Evolutionary conservation across 805 yeast genomes (phyloP).

Genomic region (Komagataella kurtzmanii): DNA sequence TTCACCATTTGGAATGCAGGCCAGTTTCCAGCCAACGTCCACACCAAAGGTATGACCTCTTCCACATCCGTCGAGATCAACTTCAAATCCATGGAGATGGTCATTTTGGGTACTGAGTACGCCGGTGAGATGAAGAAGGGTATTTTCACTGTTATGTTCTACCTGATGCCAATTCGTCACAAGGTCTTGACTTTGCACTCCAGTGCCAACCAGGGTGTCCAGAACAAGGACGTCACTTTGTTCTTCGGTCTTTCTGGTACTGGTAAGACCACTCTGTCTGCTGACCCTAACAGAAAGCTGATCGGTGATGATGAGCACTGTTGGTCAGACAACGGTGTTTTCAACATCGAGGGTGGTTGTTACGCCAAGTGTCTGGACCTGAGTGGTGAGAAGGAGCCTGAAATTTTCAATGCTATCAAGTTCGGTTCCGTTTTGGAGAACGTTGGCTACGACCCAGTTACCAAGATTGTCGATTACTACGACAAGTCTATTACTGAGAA

Average conservation of each 20-base stretch:
- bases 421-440: constrained; percentile 94
- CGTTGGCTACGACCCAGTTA: constrained; percentile 66
- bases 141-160: constrained; percentile 97
- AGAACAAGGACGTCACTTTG: constrained; percentile 76
- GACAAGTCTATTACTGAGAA: constrained; percentile 83
- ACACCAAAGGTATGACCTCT: constrained; percentile 96
- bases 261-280: constrained; percentile 94
- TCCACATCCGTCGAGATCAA: constrained; percentile 91
- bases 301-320: constrained; percentile 99
- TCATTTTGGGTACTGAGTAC: constrained; percentile 94
- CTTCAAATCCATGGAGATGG: constrained; percentile 97
- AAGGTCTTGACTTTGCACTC: constrained; percentile 89
- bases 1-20: constrained; percentile 98
- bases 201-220: constrained; percentile 81
- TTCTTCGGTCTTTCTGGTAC: constrained; percentile 97
- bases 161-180: constrained; percentile 92
- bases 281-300: constrained; percentile 85
- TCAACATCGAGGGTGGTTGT: constrained; percentile 99
- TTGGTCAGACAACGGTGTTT: constrained; percentile 97
- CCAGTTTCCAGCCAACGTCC: constrained; percentile 94
- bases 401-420: constrained; percentile 86
- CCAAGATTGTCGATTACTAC: constrained; percentile 77
- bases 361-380: constrained; percentile 94
- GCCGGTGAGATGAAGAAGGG: constrained; percentile 99
- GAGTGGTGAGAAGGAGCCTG: constrained; percentile 90